These are phyloP conservation scores for Rosa hybrid DNA, from an alignment of 331 rosid genomes.

Conservation along the genomic window DNA sequence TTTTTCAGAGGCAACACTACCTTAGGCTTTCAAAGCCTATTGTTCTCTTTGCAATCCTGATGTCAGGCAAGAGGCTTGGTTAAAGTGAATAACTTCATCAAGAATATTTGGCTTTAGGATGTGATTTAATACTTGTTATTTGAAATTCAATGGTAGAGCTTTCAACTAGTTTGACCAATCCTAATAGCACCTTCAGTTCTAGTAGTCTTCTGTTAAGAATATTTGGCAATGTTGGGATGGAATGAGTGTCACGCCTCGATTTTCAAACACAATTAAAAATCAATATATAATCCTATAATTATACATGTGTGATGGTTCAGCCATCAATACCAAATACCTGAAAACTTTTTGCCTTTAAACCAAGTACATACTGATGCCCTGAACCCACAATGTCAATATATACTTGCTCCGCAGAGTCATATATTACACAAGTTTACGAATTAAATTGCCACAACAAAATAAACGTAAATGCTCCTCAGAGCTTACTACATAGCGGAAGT, in stretches of 20 bases:
- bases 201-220: not conserved
- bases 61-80: conserved; percentile 44
- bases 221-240: not conserved
- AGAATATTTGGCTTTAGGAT: not conserved
- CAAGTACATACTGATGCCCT: too few species aligned
- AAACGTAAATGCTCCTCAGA: too few species aligned
- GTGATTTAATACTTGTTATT: not conserved
- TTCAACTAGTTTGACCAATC: not conserved
- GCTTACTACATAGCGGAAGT: too few species aligned
- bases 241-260: not conserved
- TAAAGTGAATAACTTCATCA: conserved; percentile 30
- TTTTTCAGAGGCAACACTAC: conserved; percentile 12
- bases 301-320: too few species aligned
- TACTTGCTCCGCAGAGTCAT: too few species aligned
- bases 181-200: not conserved
- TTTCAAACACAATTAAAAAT: too few species aligned
- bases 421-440: too few species aligned
- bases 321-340: too few species aligned
- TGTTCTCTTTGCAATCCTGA: conserved; percentile 55
- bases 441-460: too few species aligned
- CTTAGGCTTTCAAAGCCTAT: conserved; percentile 65
- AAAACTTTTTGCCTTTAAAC: too few species aligned
- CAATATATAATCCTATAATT: too few species aligned
- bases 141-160: not conserved
- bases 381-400: too few species aligned